phyloP scores from a whole-genome alignment of 108 stramenopile species.

The Fistulifera solaris region DNA sequence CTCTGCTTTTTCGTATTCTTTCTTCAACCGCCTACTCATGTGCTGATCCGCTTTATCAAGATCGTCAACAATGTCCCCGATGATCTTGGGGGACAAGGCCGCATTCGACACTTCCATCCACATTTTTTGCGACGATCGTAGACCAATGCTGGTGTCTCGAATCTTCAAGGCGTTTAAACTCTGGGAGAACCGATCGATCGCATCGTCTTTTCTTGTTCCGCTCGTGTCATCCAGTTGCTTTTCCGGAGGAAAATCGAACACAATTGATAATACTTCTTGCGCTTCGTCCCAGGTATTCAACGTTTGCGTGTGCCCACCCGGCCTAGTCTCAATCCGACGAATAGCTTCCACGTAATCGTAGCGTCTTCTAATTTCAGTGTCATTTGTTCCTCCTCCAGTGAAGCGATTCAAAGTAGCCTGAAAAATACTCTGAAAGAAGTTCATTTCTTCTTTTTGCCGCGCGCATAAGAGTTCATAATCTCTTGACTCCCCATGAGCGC shows the following conservation, averaged over 20 bases:
- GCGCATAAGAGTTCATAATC: conserved; percentile 4
- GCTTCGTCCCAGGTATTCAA: conserved; percentile 32
- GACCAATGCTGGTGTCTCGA: background rate
- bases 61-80: background rate
- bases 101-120: conserved; percentile 4
- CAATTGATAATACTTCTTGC: conserved; percentile 14
- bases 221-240: conserved; percentile 1
- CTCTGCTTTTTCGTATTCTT: too few species aligned
- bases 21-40: background rate
- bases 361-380: background rate
- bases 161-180: background rate
- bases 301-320: conserved; percentile 8
- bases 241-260: conserved; percentile 16
- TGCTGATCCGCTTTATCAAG: background rate
- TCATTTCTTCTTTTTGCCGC: background rate
- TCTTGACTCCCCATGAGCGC: conserved; percentile 13
- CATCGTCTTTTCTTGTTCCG: background rate
- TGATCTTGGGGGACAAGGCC: background rate
- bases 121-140: background rate
- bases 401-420: background rate
- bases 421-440: background rate
- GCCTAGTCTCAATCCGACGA: conserved; percentile 11
- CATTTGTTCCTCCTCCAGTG: too few species aligned
- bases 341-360: conserved; percentile 23
- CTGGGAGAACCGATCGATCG: background rate